Evolutionary conservation across 2,329 filamentous ascomycete genomes (phyloP).

Genomic region (Zasmidium citrigriseum): DNA sequence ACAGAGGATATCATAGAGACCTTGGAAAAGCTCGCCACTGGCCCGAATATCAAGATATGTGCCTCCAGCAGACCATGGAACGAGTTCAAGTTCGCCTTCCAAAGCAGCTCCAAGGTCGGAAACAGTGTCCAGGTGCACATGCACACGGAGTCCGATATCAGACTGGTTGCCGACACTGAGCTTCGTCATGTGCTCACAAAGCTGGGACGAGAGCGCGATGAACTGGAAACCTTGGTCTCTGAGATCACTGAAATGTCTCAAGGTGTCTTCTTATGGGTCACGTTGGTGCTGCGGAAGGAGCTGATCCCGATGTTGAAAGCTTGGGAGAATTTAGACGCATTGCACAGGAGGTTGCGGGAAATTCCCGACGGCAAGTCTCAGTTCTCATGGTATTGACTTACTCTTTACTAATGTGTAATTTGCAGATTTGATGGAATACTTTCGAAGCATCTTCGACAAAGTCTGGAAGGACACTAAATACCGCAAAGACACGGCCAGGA

Average conservation of each 20-base stretch:
- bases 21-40: neutral
- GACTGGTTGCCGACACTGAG: neutral
- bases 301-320: neutral
- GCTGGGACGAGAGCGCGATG: neutral
- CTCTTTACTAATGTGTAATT: too few species aligned
- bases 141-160: slow-evolving; percentile 12
- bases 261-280: slow-evolving; percentile 22
- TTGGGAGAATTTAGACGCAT: neutral
- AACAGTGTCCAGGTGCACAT: slow-evolving; percentile 10
- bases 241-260: slow-evolving; percentile 12
- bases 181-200: neutral
- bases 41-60: slow-evolving; percentile 19
- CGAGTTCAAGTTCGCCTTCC: slow-evolving; percentile 11
- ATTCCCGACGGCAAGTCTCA: neutral
- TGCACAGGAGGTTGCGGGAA: neutral
- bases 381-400: neutral
- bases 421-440: neutral
- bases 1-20: slow-evolving; percentile 4
- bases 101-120: neutral
- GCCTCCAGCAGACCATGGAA: slow-evolving; percentile 21
- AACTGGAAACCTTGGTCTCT: slow-evolving; percentile 1
- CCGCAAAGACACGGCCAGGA: slow-evolving; percentile 6
- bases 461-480: neutral
- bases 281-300: slow-evolving; percentile 11
- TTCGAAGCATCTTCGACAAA: neutral